Conservation (phyloP, 352 stramenopile genomes). For the Globisporangium paddicum region DNA sequence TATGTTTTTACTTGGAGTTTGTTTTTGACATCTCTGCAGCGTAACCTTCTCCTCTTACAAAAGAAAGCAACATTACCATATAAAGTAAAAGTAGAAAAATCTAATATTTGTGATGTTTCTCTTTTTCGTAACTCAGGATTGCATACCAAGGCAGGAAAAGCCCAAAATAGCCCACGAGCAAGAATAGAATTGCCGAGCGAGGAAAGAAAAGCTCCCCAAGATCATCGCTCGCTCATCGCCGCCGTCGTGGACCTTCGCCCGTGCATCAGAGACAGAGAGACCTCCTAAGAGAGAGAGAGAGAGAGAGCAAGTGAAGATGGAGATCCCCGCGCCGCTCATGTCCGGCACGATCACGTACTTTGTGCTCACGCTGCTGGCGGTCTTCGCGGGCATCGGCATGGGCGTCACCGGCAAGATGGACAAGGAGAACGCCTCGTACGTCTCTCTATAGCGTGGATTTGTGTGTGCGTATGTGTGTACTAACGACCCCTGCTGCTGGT, state of each 20-base stretch:
- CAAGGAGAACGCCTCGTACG: constrained; percentile 82
- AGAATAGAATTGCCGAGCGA: too few species aligned
- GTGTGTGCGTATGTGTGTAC: neutral
- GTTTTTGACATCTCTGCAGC: too few species aligned
- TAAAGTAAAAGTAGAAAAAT: too few species aligned
- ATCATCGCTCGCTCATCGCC: neutral
- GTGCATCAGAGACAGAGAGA: neutral
- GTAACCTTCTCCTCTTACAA: too few species aligned
- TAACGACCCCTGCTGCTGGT: neutral
- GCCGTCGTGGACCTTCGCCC: neutral
- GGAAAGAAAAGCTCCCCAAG: neutral
- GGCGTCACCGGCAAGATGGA: constrained; percentile 81
- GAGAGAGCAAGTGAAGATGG: constrained; percentile 30
- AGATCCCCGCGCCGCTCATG: constrained; percentile 69
- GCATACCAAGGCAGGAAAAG: too few species aligned
- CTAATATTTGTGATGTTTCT: too few species aligned
- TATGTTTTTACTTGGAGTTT: too few species aligned
- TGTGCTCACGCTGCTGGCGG: constrained; percentile 78
- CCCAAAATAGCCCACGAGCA: neutral
- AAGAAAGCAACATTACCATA: too few species aligned
- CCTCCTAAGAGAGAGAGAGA: neutral
- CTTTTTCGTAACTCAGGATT: too few species aligned
- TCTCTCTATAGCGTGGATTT: constrained; percentile 3
- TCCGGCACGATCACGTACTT: constrained; percentile 86
- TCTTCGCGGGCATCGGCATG: constrained; percentile 71